A percentile compares a stretch with the other conserved stretches of the same genome.
phyloP scores from a whole-genome alignment of 805 yeast species.

The Sugiyamaella boreocaroliniensis region DNA sequence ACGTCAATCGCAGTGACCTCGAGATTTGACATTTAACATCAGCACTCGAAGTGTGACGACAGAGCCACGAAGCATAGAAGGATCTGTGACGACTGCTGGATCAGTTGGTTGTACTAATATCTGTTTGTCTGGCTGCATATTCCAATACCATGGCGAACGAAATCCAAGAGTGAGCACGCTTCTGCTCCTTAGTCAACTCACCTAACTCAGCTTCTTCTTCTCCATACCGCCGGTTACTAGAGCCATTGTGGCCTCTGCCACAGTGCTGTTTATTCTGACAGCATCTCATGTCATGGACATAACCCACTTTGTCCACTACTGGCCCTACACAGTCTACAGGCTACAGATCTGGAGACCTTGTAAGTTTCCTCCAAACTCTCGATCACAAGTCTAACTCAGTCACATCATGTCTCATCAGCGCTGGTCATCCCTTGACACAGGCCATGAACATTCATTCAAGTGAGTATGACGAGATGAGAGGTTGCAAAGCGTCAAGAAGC shows the following conservation, averaged over 20 bases:
- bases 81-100: no score
- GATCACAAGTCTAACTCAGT: conserved; percentile 9
- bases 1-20: no score
- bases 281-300: conserved; percentile 5
- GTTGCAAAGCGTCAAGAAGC: no score
- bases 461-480: conserved; percentile 8
- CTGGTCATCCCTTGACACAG: conserved; percentile 16
- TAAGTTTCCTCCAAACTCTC: conserved; percentile 8
- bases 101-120: no score
- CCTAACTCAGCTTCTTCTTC: conserved; percentile 12
- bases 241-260: conserved; percentile 10
- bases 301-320: conserved; percentile 8
- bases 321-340: conserved; percentile 13
- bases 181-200: neutral
- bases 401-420: conserved; percentile 18
- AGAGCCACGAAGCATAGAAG: no score
- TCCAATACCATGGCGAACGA: conserved; percentile 5
- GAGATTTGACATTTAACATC: no score
- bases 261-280: conserved; percentile 10
- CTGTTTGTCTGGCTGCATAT: neutral
- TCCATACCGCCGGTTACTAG: conserved; percentile 23
- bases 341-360: conserved; percentile 23
- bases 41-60: no score
- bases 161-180: conserved; percentile 2
- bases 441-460: conserved; percentile 17